These are phyloP conservation scores for Meripilus lineatus DNA, from an alignment of 1,284 basidiomycete species.

Conservation along the genomic window DNA sequence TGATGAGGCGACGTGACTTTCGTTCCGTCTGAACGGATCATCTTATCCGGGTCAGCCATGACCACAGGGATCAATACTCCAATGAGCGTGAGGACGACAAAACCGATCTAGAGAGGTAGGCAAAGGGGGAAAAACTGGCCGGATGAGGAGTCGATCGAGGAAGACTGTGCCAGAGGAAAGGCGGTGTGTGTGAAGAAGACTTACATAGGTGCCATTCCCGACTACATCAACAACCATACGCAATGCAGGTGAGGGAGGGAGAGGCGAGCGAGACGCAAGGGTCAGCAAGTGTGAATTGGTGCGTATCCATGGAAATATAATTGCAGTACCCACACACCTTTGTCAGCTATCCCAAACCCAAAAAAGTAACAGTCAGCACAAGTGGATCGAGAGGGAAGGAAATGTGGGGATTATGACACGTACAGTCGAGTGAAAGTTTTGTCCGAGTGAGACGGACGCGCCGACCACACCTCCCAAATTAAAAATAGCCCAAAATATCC, in stretches of 20 bases:
- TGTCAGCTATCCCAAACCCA: slow-evolving; percentile 21
- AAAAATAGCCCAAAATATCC: slow-evolving; percentile 69
- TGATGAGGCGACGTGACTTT: slow-evolving; percentile 53
- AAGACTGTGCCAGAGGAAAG: not conserved
- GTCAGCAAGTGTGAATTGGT: too few relatives aligned
- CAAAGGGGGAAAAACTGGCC: not conserved
- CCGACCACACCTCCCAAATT: slow-evolving; percentile 64
- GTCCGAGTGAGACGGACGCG: slow-evolving; percentile 51
- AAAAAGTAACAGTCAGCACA: slow-evolving; percentile 1
- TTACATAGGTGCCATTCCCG: slow-evolving; percentile 56
- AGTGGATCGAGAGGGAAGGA: slow-evolving; percentile 1
- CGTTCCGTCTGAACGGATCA: slow-evolving; percentile 72
- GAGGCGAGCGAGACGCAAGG: too few relatives aligned
- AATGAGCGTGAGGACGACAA: slow-evolving; percentile 62
- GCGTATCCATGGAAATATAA: too few relatives aligned
- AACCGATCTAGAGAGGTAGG: slow-evolving; percentile 51
- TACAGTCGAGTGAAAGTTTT: slow-evolving; percentile 41
- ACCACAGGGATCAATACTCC: slow-evolving; percentile 59
- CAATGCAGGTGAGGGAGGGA: too few relatives aligned
- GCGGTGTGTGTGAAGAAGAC: too few relatives aligned
- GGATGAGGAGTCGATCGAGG: not conserved
- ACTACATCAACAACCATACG: slow-evolving; percentile 29
- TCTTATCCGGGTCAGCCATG: slow-evolving; percentile 64
- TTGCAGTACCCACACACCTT: too few relatives aligned
- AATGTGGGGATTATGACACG: slow-evolving; percentile 8